Evolutionary conservation across 805 yeast species (phyloP).

Genomic region (Hanseniaspora mollemarum): DNA sequence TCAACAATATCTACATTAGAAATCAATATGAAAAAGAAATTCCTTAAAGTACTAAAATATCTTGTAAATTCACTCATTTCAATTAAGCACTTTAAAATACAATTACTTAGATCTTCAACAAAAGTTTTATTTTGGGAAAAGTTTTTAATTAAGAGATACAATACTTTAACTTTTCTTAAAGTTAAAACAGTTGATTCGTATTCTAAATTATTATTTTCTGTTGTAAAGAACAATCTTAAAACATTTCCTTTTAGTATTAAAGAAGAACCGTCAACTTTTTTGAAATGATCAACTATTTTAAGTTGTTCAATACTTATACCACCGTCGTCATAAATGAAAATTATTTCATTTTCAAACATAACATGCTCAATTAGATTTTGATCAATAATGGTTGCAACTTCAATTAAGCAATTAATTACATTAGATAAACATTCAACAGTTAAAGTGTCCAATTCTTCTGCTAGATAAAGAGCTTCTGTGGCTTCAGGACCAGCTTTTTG

Average conservation of each 20-base stretch:
- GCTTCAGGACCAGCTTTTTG: background rate
- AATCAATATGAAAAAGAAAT: background rate
- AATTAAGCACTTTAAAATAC: background rate
- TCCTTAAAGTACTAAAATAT: background rate
- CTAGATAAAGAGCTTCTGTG: background rate
- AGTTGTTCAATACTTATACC: background rate
- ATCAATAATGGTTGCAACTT: background rate
- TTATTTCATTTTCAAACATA: background rate
- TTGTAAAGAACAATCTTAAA: background rate
- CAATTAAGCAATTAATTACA: background rate
- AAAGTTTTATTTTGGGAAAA: background rate
- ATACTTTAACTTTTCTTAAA: constrained; percentile 5
- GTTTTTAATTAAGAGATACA: background rate
- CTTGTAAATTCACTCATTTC: background rate
- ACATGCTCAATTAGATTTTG: background rate
- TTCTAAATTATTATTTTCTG: background rate
- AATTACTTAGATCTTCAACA: background rate
- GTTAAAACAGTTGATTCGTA: background rate
- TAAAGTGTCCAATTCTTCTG: background rate
- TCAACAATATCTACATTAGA: background rate
- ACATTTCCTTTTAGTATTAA: background rate
- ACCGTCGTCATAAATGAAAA: background rate
- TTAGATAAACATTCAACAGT: background rate
- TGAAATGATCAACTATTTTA: background rate
- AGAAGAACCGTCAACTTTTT: background rate